Evolutionary conservation across 345 rosid species (phyloP), one percentile per base, ranked within the genome.

Genomic region (Jatropha curcas): DNA sequence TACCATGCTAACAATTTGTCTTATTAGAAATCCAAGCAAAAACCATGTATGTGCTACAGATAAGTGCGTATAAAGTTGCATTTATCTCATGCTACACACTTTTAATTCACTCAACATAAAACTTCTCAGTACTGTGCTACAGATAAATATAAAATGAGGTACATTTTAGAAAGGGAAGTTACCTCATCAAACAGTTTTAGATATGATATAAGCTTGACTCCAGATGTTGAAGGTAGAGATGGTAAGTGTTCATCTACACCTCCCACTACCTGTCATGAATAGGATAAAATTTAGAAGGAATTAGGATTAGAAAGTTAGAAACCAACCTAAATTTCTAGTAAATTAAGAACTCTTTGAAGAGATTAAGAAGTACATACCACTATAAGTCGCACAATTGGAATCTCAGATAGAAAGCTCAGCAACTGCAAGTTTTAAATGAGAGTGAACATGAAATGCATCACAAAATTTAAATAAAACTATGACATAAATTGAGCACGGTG

Each of bases 351-450:
- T 30, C 45, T 33, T 53, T 7, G 22, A n/a, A 31, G 60, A 65
- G 28, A 77, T 20, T 58, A 2, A 74, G 24, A 67, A 70, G 53
- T 62, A 80, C 89, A 72, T 72, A 94, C 97, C 92, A 90, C 97
- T 60, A 94, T 82, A 22, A 94, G 90, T 57, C 52, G 83, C 30
- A 89, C 90, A 28, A 92, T 80, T 59, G 93, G 97, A 71, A 94
- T 89, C 82, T 88, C 92, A 2, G 91, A 76, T 57, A 89, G 65
- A 80, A 88, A 94, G 85, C 86, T 92, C 85, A 94, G 70, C 70
- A 94, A 75, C 97, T 91, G 92, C 84, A 71, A 77, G 65, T 70
- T 68, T 25, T 50, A 67, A 22, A 48, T n/a, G n/a, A n/a, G n/a
- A 65, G 33, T 71, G 56, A 43, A 55, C 20, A 75, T 67, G 20